Evolutionary conservation across 495 filamentous ascomycete genomes (phyloP), one percentile per base, ranked within the genome.

Genomic region (Talaromyces trachyspermus): DNA sequence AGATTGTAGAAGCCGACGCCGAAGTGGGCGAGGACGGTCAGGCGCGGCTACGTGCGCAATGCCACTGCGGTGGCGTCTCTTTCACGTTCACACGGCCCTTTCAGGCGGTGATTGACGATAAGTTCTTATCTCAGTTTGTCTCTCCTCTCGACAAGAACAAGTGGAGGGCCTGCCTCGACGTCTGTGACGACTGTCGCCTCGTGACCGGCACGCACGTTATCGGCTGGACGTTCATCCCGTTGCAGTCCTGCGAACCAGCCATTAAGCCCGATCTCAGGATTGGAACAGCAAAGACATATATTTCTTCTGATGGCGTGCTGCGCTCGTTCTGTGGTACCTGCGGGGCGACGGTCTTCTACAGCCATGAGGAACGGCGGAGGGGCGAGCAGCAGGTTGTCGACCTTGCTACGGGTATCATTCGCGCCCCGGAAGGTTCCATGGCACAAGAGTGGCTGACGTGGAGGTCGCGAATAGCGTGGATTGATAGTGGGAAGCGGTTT

Each of bases 281-380:
- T 10, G 75, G 76, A 3, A 71, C 69, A 2, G 59, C 77, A 30
- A 65, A 66, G 15, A 58, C 55, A 18, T 79, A 76, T 44, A 46
- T 52, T 4, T 75, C 69, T 8, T 72, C 66, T 1, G 48, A 63
- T 17, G 69, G 60, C 17, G 68, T 75, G 0, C 60, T 68, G 35
- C 60, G 77, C 5, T 75, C 73, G 18, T 78, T 76, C 51, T 82
- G 78, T 55, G 54, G 63, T 7, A 58, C 48, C 3, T 82, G 78
- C 50, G 75, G 75, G 9, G 74, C 76, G 1, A 62, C 57, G 9
- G 64, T 76, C 5, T 78, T 80, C 36, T 80, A 69, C 51, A 63
- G 55, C 5, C 54, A 51, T 14, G 65, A 69, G 15, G 59, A 58
- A 5, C 55, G 75, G 40, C 17, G 36, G 19, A 10, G 15, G 17